Percentiles rank a stretch among this genome's conserved stretches.
Conservation (phyloP, 495 filamentous ascomycete genomes). For the Pyronema domesticum region DNA sequence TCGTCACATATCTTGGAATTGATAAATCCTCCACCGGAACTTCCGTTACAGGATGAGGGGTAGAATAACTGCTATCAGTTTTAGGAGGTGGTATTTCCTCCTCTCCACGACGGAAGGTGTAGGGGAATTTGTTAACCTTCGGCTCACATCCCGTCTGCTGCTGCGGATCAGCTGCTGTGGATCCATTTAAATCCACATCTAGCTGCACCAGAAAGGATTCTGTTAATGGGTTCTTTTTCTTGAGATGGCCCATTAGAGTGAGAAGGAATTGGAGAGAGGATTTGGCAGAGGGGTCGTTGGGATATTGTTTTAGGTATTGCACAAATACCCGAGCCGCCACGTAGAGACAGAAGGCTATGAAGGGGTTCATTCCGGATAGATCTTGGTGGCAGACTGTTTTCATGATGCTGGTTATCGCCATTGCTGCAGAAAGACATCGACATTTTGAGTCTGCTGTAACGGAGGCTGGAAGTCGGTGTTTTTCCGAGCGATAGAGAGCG, state of each 20-base stretch:
- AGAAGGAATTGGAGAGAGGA: conserved; percentile 81
- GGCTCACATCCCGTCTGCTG: conserved; percentile 1
- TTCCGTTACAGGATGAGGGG: neutral
- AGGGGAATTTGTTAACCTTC: conserved; percentile 17
- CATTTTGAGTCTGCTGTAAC: conserved; percentile 79
- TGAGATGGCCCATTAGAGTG: conserved; percentile 72
- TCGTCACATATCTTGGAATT: conserved; percentile 10
- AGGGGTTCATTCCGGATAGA: conserved; percentile 72
- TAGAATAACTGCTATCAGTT: neutral
- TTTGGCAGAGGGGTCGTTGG: conserved; percentile 63
- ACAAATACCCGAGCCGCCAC: conserved; percentile 89
- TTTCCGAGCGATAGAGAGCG: conserved; percentile 92
- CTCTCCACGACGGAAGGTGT: conserved; percentile 17
- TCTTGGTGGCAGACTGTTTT: conserved; percentile 85
- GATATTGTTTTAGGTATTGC: conserved; percentile 77
- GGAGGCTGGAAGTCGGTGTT: conserved; percentile 56
- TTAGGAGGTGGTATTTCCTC: neutral
- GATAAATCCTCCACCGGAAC: neutral
- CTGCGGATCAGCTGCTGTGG: conserved; percentile 1
- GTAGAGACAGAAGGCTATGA: conserved; percentile 89
- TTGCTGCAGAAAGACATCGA: conserved; percentile 79
- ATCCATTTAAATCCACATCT: conserved; percentile 55
- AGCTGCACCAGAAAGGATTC: conserved; percentile 92
- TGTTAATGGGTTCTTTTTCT: conserved; percentile 73
- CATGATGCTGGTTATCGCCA: conserved; percentile 94